A percentile compares a stretch with the other conserved stretches of the same genome.
These are phyloP conservation scores for Tagetes erecta DNA, from an alignment of 129 eudicot species.

Conservation along the genomic window DNA sequence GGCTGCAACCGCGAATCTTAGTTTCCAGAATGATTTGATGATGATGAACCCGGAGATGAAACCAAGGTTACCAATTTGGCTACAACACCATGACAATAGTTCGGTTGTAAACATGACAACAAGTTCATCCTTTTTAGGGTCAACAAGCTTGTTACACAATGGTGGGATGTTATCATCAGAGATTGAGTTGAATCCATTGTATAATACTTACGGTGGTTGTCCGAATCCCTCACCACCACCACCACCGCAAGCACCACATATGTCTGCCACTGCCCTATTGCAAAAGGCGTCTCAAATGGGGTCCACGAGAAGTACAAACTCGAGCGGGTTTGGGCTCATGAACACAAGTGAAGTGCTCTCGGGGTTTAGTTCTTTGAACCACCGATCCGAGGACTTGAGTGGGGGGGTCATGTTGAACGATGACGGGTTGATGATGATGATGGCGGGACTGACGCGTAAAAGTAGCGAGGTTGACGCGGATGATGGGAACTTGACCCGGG, in stretches of 20 bases:
- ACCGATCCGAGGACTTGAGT: slow-evolving; percentile 35
- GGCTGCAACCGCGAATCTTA: slow-evolving; percentile 30
- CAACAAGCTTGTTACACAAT: slow-evolving; percentile 38
- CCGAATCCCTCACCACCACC: slow-evolving; percentile 12
- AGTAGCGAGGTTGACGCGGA: slow-evolving; percentile 10
- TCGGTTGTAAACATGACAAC: slow-evolving; percentile 18
- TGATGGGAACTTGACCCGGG: slow-evolving; percentile 62
- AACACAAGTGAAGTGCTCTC: slow-evolving; percentile 15
- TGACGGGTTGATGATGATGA: slow-evolving; percentile 32
- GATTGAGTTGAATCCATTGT: slow-evolving; percentile 41
- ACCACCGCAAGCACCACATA: slow-evolving; percentile 21
- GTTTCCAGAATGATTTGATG: slow-evolving; percentile 44
- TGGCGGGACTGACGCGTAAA: slow-evolving; percentile 21
- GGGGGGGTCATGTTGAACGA: slow-evolving; percentile 14
- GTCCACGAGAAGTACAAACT: slow-evolving; percentile 28
- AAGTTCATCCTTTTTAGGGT: slow-evolving; percentile 22
- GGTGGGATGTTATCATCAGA: slow-evolving; percentile 32
- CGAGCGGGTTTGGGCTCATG: slow-evolving; percentile 42
- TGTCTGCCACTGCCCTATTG: slow-evolving; percentile 80
- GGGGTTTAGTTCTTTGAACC: slow-evolving; percentile 28
- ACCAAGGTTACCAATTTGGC: slow-evolving; percentile 42
- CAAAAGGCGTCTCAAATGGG: slow-evolving; percentile 83
- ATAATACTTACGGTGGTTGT: slow-evolving; percentile 28
- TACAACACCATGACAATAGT: slow-evolving; percentile 35
- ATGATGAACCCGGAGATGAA: slow-evolving; percentile 35